Evolutionary conservation across 2,329 filamentous ascomycete genomes (phyloP), one percentile per base, ranked within the genome.

Genomic region (Penicillium sp.): DNA sequence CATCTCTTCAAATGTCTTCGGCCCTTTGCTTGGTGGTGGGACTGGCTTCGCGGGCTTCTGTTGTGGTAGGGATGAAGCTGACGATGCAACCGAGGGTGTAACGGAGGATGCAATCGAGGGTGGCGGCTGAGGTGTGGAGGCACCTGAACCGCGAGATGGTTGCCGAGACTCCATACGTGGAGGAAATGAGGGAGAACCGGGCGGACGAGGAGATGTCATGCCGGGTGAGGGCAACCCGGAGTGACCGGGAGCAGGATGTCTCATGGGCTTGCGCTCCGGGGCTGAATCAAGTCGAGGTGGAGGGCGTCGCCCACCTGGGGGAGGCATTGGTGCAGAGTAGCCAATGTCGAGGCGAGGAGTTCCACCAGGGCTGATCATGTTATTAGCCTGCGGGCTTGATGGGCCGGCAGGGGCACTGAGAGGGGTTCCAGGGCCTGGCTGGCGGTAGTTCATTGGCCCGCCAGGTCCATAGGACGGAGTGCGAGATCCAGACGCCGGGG

Each of bases 1-100:
- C 94, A 99, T 99, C 70, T 95, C 92, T 70, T 97, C 93, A 72
- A 99, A 99, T 0, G 94, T 97, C 65, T 94, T 90, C 1, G 94
- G 93, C 10, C 93, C 94, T 69, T 91, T 90, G 46, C 81, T 82
- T 30, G 83, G 78, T 75, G 39, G 59, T 51, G 56, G 60, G 38
- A 54, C 54, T 38, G 66, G 54, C 49, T 67, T 66, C 16, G 70
- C 62, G 32, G 73, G 67, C 36, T 67, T 70, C 48, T 76, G 77
- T 68, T 14, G 74, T 60, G 59, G 75, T 71, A 29, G 69, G 57
- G 29, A 74, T 54, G 56, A 50, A 43, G 60, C 49, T 27, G 67
- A 58, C 16, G 58, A 54, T n/a, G 61, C 43, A 23, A 59, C 61
- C 2, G 65, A 61, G 29, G 51, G 36, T 36, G 60, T 5, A 43